A percentile compares a stretch with the other conserved stretches of the same genome.
Evolutionary conservation across 805 yeast genomes (phyloP).

Genomic region (Sugiyamaella qingdaonensis): DNA sequence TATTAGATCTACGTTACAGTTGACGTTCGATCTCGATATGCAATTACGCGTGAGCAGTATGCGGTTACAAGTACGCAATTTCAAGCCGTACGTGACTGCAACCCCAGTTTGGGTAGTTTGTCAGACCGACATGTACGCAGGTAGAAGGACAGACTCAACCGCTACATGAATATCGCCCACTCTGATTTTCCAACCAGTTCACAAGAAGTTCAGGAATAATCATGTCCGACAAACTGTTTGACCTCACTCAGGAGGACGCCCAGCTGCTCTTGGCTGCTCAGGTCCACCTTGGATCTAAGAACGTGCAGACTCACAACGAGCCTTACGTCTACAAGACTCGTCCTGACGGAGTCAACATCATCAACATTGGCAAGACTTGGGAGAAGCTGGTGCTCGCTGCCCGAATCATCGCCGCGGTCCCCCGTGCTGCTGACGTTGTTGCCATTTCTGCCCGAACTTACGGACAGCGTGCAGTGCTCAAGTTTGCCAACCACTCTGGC

Average conservation of each 20-base stretch:
- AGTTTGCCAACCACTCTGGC: constrained; percentile 99
- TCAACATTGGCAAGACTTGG: constrained; percentile 99
- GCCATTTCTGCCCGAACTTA: constrained; percentile 98
- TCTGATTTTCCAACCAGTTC: constrained; percentile 5
- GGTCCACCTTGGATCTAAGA: constrained; percentile 99
- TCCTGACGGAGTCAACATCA: constrained; percentile 99
- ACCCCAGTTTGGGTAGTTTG: not conserved
- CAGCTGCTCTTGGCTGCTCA: constrained; percentile 99
- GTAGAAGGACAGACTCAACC: not conserved
- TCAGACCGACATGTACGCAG: not conserved
- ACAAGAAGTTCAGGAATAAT: constrained; percentile 6
- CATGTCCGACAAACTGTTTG: constrained; percentile 28
- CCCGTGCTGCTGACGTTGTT: constrained; percentile 97
- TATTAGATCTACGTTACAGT: too few species aligned
- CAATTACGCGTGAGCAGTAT: too few species aligned
- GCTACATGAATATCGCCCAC: not conserved
- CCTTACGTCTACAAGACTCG: constrained; percentile 83
- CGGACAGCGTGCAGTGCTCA: constrained; percentile 99
- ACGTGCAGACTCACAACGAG: constrained; percentile 95
- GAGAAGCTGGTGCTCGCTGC: constrained; percentile 99
- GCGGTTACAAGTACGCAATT: too few species aligned
- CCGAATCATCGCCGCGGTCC: constrained; percentile 98
- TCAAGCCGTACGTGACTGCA: not conserved
- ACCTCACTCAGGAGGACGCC: constrained; percentile 95
- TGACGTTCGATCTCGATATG: too few species aligned